phyloP scores from a whole-genome alignment of 768 basidiomycete genomes.

The Boletus rubescentipes region DNA sequence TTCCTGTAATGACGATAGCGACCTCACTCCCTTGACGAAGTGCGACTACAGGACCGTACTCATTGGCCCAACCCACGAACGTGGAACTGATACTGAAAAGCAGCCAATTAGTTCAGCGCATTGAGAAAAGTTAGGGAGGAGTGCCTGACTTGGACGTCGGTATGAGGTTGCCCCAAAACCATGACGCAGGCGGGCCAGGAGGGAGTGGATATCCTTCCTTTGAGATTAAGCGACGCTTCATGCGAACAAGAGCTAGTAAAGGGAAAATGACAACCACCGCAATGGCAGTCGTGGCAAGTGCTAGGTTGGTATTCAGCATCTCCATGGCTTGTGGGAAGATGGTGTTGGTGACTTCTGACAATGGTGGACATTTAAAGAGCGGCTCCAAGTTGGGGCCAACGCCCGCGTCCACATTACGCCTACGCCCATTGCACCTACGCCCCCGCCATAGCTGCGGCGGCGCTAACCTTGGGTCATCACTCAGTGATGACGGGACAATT shows the following conservation, averaged over 20 bases:
- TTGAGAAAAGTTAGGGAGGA: background rate
- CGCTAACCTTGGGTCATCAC: too few relatives aligned
- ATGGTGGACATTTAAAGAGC: too few relatives aligned
- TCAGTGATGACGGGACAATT: too few relatives aligned
- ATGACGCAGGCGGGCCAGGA: constrained; percentile 14
- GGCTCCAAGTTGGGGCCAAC: too few relatives aligned
- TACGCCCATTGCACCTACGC: too few relatives aligned
- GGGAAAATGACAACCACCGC: background rate
- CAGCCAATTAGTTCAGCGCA: background rate
- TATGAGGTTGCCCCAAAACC: constrained; percentile 8
- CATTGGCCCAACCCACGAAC: constrained; percentile 52
- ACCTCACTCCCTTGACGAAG: constrained; percentile 44
- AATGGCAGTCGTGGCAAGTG: background rate
- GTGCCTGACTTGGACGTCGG: constrained; percentile 10
- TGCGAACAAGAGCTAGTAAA: background rate
- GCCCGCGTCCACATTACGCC: too few relatives aligned
- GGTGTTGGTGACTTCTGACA: background rate
- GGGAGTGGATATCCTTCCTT: constrained; percentile 13
- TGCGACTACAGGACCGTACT: constrained; percentile 60
- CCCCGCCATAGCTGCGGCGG: too few relatives aligned
- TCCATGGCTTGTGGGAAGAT: background rate
- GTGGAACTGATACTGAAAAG: constrained; percentile 18
- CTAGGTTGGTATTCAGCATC: background rate
- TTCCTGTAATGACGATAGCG: constrained; percentile 17
- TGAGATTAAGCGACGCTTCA: background rate